Conservation (phyloP, 805 yeast genomes). For the Yarrowia sp. region DNA sequence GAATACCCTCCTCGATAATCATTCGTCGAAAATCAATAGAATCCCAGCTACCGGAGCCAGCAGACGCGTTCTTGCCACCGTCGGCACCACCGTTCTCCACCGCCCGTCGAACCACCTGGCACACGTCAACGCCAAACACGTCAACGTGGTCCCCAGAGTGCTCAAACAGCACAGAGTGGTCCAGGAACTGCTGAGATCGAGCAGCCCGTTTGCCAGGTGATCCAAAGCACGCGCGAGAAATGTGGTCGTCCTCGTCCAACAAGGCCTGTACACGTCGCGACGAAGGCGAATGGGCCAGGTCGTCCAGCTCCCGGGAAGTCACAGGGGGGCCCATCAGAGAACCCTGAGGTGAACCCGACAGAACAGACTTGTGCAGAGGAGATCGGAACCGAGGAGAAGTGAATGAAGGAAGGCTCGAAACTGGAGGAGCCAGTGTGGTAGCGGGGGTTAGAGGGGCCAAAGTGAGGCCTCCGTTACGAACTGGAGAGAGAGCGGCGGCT, state of each 20-base stretch:
- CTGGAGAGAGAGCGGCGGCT: slow-evolving; percentile 13
- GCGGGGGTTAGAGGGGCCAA: slow-evolving; percentile 28
- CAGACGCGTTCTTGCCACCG: not conserved
- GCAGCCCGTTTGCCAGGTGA: slow-evolving; percentile 39
- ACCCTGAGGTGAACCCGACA: slow-evolving; percentile 11
- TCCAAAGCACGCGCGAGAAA: slow-evolving; percentile 39
- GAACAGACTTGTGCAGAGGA: slow-evolving; percentile 13
- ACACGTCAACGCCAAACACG: slow-evolving; percentile 57
- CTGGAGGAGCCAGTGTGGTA: slow-evolving; percentile 21
- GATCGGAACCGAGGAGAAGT: slow-evolving; percentile 19
- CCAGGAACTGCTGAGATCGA: slow-evolving; percentile 33
- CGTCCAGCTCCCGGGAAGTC: slow-evolving; percentile 8
- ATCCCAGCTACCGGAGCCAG: slow-evolving; percentile 7
- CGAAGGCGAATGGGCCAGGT: slow-evolving; percentile 1
- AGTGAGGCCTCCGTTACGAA: slow-evolving; percentile 24
- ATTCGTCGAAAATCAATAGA: slow-evolving; percentile 23
- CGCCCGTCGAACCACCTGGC: slow-evolving; percentile 49
- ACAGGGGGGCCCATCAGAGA: slow-evolving; percentile 5
- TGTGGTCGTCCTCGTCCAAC: slow-evolving; percentile 34
- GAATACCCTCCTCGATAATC: slow-evolving; percentile 22
- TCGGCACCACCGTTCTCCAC: slow-evolving; percentile 33
- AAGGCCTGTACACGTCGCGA: not conserved
- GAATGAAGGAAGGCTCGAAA: not conserved
- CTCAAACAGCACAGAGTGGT: slow-evolving; percentile 30
- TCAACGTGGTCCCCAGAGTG: slow-evolving; percentile 30